Base-by-base conservation (phyloP, 139 green algal species). In the Monoraphidium neglectum region DNA sequence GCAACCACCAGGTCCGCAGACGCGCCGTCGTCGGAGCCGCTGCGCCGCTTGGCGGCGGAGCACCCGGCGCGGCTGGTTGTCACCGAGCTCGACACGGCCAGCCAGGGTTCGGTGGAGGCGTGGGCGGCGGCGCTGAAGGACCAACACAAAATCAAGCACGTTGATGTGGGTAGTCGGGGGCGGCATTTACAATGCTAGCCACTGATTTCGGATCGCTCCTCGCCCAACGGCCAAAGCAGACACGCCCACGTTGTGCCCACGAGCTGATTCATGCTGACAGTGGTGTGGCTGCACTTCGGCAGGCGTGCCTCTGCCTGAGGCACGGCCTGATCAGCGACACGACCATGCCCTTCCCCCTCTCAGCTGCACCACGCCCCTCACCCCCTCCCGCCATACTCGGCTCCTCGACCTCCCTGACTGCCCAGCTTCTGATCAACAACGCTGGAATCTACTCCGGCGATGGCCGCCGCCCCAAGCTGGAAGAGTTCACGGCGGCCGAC, bases 351-450 rank as follows among this genome's bases (percentile, higher is more conserved):
- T 51, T 51, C 8, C 43, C 8, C 8, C 12, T 8, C 8, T 8
- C 43, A 12, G 8, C 8, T 51, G 43, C 43, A 51, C 43, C 43
- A 21, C 8, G 8, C 43, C 43, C 12, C 43, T 12, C 43, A 51
- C 43, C 43, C 43, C 43, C 8, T 51, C 43, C 43, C 43, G 43
- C 8, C 43, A 8, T 12, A 51, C 43, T 21, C 43, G 12, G 8
- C 12, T 8, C 43, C 8, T 51, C 12, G n/a, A n/a, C n/a, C n/a
- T n/a, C n/a, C n/a, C n/a, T 51, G 43, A 12, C 8, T 37, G 2
- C n/a, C 35, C 82, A 87, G 82, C 49, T 87, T 28, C 68, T 89
- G 47, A 38, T 89, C 40, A 89, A 89, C 80, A 85, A 82, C 43
- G 84, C 84, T 28, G 84, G 84, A 32, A 54, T 81, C 35, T 87